Percentiles rank a stretch among this genome's conserved stretches.
These are phyloP conservation scores for Fusarium dlaminii DNA, from an alignment of 2,329 filamentous ascomycete genomes.

Conservation along the genomic window DNA sequence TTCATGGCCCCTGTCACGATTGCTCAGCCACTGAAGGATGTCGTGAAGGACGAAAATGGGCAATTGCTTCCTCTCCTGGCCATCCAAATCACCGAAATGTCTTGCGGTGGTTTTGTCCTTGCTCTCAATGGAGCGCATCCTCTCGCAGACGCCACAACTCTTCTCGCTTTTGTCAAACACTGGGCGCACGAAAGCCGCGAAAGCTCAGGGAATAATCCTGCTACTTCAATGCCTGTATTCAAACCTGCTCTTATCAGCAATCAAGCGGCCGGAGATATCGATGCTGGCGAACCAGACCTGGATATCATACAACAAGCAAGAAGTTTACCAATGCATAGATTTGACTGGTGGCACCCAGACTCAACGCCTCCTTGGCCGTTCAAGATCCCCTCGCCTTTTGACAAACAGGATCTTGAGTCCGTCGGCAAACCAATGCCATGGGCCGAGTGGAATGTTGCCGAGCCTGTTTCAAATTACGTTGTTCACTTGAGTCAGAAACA, in stretches of 20 bases:
- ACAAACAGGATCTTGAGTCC: not conserved
- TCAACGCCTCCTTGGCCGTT: conserved; percentile 24
- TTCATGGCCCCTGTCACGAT: conserved; percentile 12
- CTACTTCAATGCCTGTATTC: not conserved
- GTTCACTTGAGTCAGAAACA: conserved; percentile 33
- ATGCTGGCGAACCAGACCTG: conserved; percentile 8
- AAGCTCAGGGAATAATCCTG: rapidly evolving
- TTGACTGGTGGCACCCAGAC: conserved; percentile 38
- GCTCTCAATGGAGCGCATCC: conserved; percentile 34
- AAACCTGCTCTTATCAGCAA: conserved; percentile 27
- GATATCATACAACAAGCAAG: conserved; percentile 1
- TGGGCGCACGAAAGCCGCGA: conserved; percentile 30
- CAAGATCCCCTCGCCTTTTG: conserved; percentile 3
- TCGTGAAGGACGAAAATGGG: not conserved
- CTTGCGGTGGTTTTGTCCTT: conserved; percentile 35
- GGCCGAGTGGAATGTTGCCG: conserved; percentile 35
- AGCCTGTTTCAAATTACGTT: conserved; percentile 35
- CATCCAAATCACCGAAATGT: conserved; percentile 34
- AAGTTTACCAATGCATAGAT: conserved; percentile 35
- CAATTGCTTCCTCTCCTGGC: conserved; percentile 19
- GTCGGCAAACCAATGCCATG: conserved; percentile 35
- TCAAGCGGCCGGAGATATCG: conserved; percentile 29
- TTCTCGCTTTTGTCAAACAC: conserved; percentile 34
- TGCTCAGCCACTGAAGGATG: not conserved
- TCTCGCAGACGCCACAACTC: conserved; percentile 35